A percentile compares a stretch with the other conserved stretches of the same genome.
Evolutionary conservation across 1,284 basidiomycete species (phyloP).

Genomic region (Microbotryomycetes sp.): DNA sequence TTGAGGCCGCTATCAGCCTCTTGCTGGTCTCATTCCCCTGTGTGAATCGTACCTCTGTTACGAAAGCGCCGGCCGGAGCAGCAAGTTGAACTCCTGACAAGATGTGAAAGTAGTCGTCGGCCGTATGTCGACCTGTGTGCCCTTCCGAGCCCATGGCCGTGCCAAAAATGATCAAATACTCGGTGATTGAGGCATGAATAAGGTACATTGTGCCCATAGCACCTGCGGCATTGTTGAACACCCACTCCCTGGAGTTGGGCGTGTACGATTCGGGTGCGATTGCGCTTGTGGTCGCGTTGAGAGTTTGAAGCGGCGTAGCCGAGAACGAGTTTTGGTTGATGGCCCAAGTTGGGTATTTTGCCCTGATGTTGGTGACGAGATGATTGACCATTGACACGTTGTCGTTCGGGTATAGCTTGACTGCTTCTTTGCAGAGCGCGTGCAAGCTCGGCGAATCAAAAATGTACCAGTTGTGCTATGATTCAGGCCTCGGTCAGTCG

Average conservation of each 20-base stretch:
- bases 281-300: not conserved
- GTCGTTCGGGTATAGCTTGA: conserved; percentile 56
- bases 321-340: conserved; percentile 51
- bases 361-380: conserved; percentile 60
- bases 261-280: conserved; percentile 18
- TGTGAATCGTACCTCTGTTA: conserved; percentile 55
- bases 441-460: conserved; percentile 61
- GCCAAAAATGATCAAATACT: conserved; percentile 78
- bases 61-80: conserved; percentile 68
- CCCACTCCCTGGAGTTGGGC: conserved; percentile 62
- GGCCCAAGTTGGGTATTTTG: conserved; percentile 43
- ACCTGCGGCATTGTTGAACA: conserved; percentile 95
- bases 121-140: conserved; percentile 86
- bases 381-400: conserved; percentile 61
- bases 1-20: too few relatives aligned
- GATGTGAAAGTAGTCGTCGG: conserved; percentile 97
- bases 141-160: conserved; percentile 95
- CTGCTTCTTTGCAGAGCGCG: conserved; percentile 60
- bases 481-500: not conserved
- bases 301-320: conserved; percentile 10
- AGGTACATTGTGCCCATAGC: conserved; percentile 98
- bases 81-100: conserved; percentile 89
- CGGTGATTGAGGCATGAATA: conserved; percentile 65
- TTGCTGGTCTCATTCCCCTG: too few relatives aligned
- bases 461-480: conserved; percentile 48